These are phyloP conservation scores for Puya raimondii DNA, from an alignment of 176 grass and related monocot species.

Conservation along the genomic window DNA sequence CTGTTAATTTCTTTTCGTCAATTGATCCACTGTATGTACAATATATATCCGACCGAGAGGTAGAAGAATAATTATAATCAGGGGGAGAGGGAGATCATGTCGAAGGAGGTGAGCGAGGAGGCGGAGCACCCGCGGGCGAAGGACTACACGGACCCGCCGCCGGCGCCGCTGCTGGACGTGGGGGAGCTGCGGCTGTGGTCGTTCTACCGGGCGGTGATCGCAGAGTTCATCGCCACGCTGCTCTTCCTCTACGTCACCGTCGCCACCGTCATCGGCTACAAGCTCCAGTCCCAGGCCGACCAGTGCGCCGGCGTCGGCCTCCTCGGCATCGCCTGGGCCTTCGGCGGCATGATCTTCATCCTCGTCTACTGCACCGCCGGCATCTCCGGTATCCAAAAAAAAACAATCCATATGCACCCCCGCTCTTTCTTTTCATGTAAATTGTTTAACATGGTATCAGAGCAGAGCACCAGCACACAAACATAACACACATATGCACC, in stretches of 20 bases:
- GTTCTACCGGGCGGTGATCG: slow-evolving; percentile 71
- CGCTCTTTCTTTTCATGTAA: too few relatives aligned
- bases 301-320: slow-evolving; percentile 65
- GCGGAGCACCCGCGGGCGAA: slow-evolving; percentile 38
- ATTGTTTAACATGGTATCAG: neutral
- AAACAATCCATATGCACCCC: too few relatives aligned
- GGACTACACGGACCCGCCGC: slow-evolving; percentile 85
- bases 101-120: slow-evolving; percentile 9
- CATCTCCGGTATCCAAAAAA: slow-evolving; percentile 89
- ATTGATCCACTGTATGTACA: too few relatives aligned
- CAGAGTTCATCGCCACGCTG: slow-evolving; percentile 79
- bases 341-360: slow-evolving; percentile 91
- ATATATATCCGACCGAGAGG: too few relatives aligned
- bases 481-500: too few relatives aligned
- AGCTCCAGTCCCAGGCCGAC: slow-evolving; percentile 49
- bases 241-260: slow-evolving; percentile 87
- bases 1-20: too few relatives aligned
- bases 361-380: slow-evolving; percentile 91
- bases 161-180: slow-evolving; percentile 50
- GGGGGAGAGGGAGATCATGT: too few relatives aligned
- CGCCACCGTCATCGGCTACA: slow-evolving; percentile 83
- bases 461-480: too few relatives aligned
- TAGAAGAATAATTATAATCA: too few relatives aligned
- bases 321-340: slow-evolving; percentile 82
- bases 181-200: slow-evolving; percentile 77